Base-by-base conservation (phyloP, 371 early-diverging fungal species). In the Gilbertella persicaria region DNA sequence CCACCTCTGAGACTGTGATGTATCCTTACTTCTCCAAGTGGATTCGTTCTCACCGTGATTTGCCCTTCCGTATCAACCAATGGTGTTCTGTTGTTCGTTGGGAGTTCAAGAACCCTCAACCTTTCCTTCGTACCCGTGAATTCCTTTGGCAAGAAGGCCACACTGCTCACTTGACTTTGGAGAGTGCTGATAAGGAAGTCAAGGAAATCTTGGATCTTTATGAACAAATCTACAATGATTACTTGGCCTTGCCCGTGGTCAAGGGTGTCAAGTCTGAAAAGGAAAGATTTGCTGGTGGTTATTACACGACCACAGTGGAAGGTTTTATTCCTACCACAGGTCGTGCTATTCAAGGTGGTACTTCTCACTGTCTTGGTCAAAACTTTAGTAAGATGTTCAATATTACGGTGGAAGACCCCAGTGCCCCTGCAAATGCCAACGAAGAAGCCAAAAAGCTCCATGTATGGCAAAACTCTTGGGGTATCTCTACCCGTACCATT, bases 71-170 rank as follows among this genome's bases (percentile, higher is more conserved):
- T 63, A 69, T 99, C 51, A 99, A 99, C 83, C 99, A 99, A 82
- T 99, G 99, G 99, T 98, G 99, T 83, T 98, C 95, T 68, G 99
- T 99, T 52, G 97, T 99, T 37, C 90, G 99, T 60, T 99, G 99
- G 99, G 99, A 99, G 82, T 98, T 99, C 78, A 99, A 99, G 83
- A 91, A 98, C 71, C 98, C 99, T 49, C 95, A 97, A 75, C 99
- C 99, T 45, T 99, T 99, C 87, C 80, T 99, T 55, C 87, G 99
- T 59, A 99, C 99, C 16, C 92, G 99, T 65, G 99, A 99, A 83
- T 99, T 99, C 84, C 82, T 99, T 62, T 99, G 99, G 99, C 99
- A 99, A 75, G 99, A 99, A 79, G 99, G 99, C 44, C 99, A 99
- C 82, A 98, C 98, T 30, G 99, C 99, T 13, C 94, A 95, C 68